Base-by-base conservation (phyloP, 768 basidiomycete species). In the Melanogaster broomeanus region DNA sequence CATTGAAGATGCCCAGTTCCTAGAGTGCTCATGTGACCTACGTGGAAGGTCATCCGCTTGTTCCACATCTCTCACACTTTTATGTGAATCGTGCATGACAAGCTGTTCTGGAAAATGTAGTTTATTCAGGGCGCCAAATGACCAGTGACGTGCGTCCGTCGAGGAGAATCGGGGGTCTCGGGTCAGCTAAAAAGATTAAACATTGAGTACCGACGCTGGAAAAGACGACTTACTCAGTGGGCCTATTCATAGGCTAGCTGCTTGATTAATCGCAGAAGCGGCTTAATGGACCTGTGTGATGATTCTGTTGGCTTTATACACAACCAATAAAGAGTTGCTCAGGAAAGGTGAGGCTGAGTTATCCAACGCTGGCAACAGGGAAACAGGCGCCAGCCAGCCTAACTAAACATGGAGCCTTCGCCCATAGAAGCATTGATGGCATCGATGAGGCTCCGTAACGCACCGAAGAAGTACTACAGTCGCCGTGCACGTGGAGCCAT, bases 181-280 rank as follows among this genome's bases (percentile, higher is more conserved):
- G 48, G 25, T n/a, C 19, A 39, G 4, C 37, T 21, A 41, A 28
- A 38, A 1, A 12, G 48, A 33, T 41, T 8, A 51, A 40, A 44
- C n/a, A 22, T 38, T 42, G 30, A 48, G 15, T 21, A 44, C 33
- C 28, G 4, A 28, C 15, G 24, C 21, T 39, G 22, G n/a, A 48
- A 51, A 44, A 24, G 30, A 27, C 12, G 12, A 56, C 61, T 42
- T 8, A 66, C 59, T 45, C n/a, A n/a, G n/a, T n/a, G 42, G 37
- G 18, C 27, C 18, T 18, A 24, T 39, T 3, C 43, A 25, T 22
- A 12, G 28, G 22, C 40, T 19, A 25, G 22, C 40, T 19, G 43
- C 52, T 28, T 38, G 43, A 55, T 50, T 46, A 22, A 49, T 53
- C 37, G 46, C 1, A 12, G 28, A 37, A 18, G 46, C 12, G 24